Evolutionary conservation across 1,284 basidiomycete species (phyloP), one percentile per base, ranked within the genome.

Genomic region (Ustilago lituana): DNA sequence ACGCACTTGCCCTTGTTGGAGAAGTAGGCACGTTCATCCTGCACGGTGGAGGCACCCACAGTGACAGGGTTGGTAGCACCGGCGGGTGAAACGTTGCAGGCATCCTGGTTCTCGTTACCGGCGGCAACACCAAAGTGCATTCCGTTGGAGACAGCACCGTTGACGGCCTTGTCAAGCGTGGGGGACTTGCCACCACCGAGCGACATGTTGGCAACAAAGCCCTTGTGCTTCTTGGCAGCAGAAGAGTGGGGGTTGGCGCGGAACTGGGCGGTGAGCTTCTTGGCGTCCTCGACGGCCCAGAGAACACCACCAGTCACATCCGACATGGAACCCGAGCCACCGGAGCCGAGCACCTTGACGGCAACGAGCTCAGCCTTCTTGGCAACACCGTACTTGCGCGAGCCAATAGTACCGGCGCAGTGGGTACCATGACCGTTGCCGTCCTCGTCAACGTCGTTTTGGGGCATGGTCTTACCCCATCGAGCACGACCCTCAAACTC

Each of bases 121-220:
- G 94, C 94, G 31, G 80, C 80, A 20, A 82, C 80, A 47, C 64
- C 92, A 78, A 98, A 97, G 86, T 97, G 93, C 55, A 98, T 86
- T 50, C 95, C 95, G 41, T 82, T 76, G 24, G 88, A 87, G 54
- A 96, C 92, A 51, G 94, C 94, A 50, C 85, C 86, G 84, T 98
- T 89, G 65, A 98, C 93, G 45, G 91, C 89, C 33, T 87, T 86
- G 78, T 98, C 93, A 55, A 98, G 87, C 39, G 91, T 87, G 36
- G 85, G 86, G n/a, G 92, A 93, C 86, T 94, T 95, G 75, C 92
- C 92, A 80, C 95, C 95, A 71, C 95, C 95, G 52, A 98, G 89
- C 82, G 90, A 92, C 95, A 98, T 97, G 87, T 95, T 97, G 64
- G 92, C 93, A 72, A 98, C 94, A 35, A 94, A 95, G 33, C 95